These are phyloP conservation scores for Lactarius quietus DNA, from an alignment of 768 basidiomycete genomes.

Conservation along the genomic window DNA sequence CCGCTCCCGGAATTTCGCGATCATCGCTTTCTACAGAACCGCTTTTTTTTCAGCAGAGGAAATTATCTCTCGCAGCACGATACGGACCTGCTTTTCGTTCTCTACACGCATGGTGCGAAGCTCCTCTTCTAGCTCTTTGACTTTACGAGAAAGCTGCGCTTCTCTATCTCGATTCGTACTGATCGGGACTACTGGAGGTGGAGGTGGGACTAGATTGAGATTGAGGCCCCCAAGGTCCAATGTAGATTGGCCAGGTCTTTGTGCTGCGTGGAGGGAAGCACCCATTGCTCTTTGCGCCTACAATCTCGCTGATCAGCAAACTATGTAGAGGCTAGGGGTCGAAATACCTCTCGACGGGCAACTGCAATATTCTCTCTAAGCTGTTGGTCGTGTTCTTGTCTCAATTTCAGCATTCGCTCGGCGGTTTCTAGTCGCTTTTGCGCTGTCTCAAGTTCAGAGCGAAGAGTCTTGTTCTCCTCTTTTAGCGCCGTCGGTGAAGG, in stretches of 20 bases:
- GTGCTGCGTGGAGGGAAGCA: constrained; percentile 52
- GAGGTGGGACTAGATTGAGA: constrained; percentile 50
- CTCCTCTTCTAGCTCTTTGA: constrained; percentile 81
- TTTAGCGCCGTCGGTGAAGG: constrained; percentile 47
- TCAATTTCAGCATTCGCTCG: constrained; percentile 60
- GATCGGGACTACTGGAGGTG: constrained; percentile 47
- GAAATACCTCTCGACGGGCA: constrained; percentile 58
- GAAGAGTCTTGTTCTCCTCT: constrained; percentile 65
- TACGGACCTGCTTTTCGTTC: constrained; percentile 77
- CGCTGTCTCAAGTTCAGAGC: constrained; percentile 53
- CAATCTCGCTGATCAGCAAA: neutral
- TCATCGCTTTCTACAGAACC: constrained; percentile 66
- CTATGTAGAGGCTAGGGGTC: neutral
- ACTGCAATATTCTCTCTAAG: constrained; percentile 77
- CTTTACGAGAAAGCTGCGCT: constrained; percentile 42
- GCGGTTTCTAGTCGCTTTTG: constrained; percentile 56
- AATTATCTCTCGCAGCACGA: constrained; percentile 7
- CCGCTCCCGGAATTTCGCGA: constrained; percentile 75
- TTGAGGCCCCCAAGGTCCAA: constrained; percentile 57
- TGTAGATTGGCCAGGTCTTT: constrained; percentile 38
- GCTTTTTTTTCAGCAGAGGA: constrained; percentile 17
- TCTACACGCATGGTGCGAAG: constrained; percentile 57
- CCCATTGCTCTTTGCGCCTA: constrained; percentile 82
- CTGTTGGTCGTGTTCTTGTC: constrained; percentile 76
- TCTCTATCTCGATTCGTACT: constrained; percentile 56